Base-by-base conservation (phyloP, 768 basidiomycete genomes). In the Serendipita sp. region DNA sequence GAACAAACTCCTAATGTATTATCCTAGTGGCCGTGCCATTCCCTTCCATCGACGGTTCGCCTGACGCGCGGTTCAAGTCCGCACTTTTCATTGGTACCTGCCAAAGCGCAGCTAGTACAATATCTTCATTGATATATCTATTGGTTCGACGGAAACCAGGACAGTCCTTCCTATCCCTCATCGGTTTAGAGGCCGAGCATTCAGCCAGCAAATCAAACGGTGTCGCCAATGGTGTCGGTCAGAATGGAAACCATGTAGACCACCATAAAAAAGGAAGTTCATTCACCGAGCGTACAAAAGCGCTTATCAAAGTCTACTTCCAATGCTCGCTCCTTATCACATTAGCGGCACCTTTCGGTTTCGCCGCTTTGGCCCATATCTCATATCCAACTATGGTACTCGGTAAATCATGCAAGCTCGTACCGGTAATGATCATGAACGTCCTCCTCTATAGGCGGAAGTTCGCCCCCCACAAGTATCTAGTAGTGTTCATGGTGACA, bases 361-460 rank as follows among this genome's bases (percentile, higher is more conserved):
- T 98, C 76, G 88, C 93, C 10, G 85, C 93, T 3, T 86, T 98
- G 47, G 85, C 90, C 30, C 91, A 95, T 76, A 93, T 99, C 72
- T 92, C 92, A 16, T 98, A 97, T 78, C 96, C 96, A 60, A 92
- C 95, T 48, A 95, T 97, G 89, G 94, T 98, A 38, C 86, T 98
- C 68, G 96, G 91, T 63, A 98, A 98, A 74, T 97, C 94, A 0
- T 98, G 96, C 81, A 98, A 98, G 73, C 90, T 99, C 72, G 92
- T 99, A 48, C 96, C 96, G 0, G 96, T 94, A 66, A 91, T 95
- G 84, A 82, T 98, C 74, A 93, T 98, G 88, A 97, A 98, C 76
- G 85, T 98, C 70, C 70, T 98, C 45, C 80, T 97, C 66, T 98
- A 98, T 76, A 91, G 94, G 64, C 86, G 95, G 58, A 81, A 82